Base-by-base conservation (phyloP, 495 filamentous ascomycete genomes). In the Rhypophila decipiens region DNA sequence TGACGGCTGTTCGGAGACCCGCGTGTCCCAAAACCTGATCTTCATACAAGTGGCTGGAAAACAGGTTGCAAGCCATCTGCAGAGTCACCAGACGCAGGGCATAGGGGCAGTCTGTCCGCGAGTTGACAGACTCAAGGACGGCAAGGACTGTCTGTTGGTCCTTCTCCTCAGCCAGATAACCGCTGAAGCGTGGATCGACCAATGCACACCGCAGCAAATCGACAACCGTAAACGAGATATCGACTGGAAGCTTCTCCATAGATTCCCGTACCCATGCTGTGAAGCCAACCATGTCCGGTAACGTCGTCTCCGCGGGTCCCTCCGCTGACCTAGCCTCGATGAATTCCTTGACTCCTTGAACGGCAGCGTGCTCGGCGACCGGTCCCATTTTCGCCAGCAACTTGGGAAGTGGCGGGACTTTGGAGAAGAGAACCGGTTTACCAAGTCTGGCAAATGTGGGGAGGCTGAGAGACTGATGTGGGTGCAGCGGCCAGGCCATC, bases 371-470 rank as follows among this genome's bases (percentile, higher is more conserved):
- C 29, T 77, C 67, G 31, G 73, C 70, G 19, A 63, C 58, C 13
- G 67, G 42, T 35, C 82, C 74, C 71, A 93, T 75, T 57, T 95
- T 96, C 2, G 82, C 79, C 24, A 86, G 65, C 29, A 98, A 75
- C 57, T 95, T 98, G 12, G 84, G 77, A 4, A 98, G 72, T 2
- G 90, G 90, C 0, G 93, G 90, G 0, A 84, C 63, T 59, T 94
- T 95, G 39, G 76, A 72, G 65, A 87, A 97, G 18, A 77, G 66
- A 27, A 94, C 80, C 19, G 84, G 80, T 34, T 82, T 79, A 37
- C 77, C 73, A 49, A 80, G 73, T 12, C 75, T 74, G 38, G 84
- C 78, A 15, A 95, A 70, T 34, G 74, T 85, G 1, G 86, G 87
- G 0, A 96, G 69, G 39, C 71, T 72, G 4, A 95, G 75, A 3